phyloP scores from a whole-genome alignment of 2,329 filamentous ascomycete genomes.

The Alternaria triticimaculans region DNA sequence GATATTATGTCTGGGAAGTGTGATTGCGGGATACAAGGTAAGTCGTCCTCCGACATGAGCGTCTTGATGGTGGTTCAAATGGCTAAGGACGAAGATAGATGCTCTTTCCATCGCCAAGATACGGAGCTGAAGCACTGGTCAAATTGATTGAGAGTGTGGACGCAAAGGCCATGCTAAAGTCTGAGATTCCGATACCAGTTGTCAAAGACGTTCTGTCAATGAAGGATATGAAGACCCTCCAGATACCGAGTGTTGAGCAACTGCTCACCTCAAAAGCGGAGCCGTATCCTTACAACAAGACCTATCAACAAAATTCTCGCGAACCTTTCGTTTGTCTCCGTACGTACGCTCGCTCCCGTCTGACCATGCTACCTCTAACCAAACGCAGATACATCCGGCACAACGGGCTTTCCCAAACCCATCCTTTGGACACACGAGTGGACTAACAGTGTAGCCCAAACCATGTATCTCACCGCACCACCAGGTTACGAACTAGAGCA shows the following conservation, averaged over 20 bases:
- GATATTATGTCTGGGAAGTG: conserved; percentile 45
- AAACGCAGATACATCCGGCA: conserved; percentile 41
- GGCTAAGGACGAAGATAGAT: conserved; percentile 7
- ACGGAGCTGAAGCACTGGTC: conserved; percentile 24
- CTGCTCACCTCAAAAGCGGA: conserved; percentile 15
- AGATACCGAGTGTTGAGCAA: conserved; percentile 23
- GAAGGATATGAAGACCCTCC: conserved; percentile 17
- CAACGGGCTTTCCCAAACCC: conserved; percentile 48
- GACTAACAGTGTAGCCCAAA: conserved; percentile 6
- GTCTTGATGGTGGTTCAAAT: neutral
- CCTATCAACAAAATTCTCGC: conserved; percentile 29
- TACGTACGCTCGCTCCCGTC: neutral
- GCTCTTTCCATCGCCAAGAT: conserved; percentile 30
- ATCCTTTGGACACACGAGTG: conserved; percentile 36
- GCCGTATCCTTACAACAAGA: conserved; percentile 25
- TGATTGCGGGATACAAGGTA: conserved; percentile 51
- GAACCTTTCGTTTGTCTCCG: conserved; percentile 39
- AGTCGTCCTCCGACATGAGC: neutral
- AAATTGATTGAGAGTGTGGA: conserved; percentile 26
- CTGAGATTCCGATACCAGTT: conserved; percentile 18
- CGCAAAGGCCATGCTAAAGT: conserved; percentile 24
- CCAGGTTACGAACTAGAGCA: neutral
- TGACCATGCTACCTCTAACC: neutral
- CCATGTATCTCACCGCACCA: conserved; percentile 6
- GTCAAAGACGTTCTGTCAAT: conserved; percentile 15